Evolutionary conservation across 768 basidiomycete species (phyloP), one percentile per base, ranked within the genome.

Genomic region (Cystofilobasidium macerans): DNA sequence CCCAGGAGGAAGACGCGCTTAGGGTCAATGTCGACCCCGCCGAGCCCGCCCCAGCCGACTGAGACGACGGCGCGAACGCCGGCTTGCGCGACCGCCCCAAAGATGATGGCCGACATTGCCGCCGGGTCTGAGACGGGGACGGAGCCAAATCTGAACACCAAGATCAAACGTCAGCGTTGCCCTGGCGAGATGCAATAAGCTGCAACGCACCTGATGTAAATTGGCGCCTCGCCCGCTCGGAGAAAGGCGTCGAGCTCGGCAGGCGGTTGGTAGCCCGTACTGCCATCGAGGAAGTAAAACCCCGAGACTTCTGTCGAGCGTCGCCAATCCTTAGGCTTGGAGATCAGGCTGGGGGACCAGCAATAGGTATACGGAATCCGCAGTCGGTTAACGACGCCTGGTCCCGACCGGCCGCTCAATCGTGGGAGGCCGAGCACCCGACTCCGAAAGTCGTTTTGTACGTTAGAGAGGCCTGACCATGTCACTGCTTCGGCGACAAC

Each of bases 271-370:
- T 81, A 84, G 9, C 30, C 32, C 4, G 2, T n/a, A 6, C 32
- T 22, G 9, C 38, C n/a, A 36, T 83, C 81, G 7, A 84, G 76
- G 72, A 85, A 85, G 71, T 84, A 84, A 69, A 84, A 85, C 1
- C 84, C 84, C 9, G 81, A 79, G 20, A 84, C 77, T 71, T 85
- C 84, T 84, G 84, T 84, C 70, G 83, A 75, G 63, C 80, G 81
- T 68, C 79, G 82, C 84, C 84, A 86, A 73, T 85, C 84, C 20
- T 76, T 69, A 0, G 84, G 84, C 70, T 83, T 83, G 0, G 82
- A 82, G 0, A 85, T 81, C 33, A 86, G 70, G 0, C 80, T 77
- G 3, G 81, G 80, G 53, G 80, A 82, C 79, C 84, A 82, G 70
- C 83, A 84, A 70, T 84, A 85, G 6, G 83, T 83, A 80, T 81